Percentiles rank a stretch among this genome's conserved stretches.
Conservation (phyloP, 805 yeast genomes). For the Schwanniomyces yamadae region DNA sequence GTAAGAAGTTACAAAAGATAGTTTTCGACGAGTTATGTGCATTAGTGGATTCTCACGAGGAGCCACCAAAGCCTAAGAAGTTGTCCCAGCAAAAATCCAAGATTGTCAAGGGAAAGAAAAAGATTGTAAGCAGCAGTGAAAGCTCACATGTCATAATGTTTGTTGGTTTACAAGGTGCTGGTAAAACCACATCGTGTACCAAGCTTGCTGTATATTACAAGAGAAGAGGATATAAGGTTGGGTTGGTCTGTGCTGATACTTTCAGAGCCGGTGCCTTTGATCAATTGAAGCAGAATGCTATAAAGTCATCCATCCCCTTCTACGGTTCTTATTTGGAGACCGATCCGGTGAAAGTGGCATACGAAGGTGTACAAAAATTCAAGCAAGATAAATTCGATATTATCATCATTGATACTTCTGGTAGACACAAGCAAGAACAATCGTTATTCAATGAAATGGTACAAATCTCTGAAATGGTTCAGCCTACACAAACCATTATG, state of each 20-base stretch:
- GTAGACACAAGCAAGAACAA: slow-evolving; percentile 94
- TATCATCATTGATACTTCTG: slow-evolving; percentile 95
- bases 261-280: slow-evolving; percentile 99
- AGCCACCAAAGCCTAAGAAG: slow-evolving; percentile 80
- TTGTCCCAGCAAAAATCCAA: slow-evolving; percentile 33
- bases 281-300: slow-evolving; percentile 96
- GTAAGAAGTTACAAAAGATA: slow-evolving; percentile 84
- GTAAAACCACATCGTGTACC: slow-evolving; percentile 97
- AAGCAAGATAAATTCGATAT: slow-evolving; percentile 88
- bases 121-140: slow-evolving; percentile 15
- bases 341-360: slow-evolving; percentile 90
- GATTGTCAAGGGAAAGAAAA: slow-evolving; percentile 28
- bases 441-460: slow-evolving; percentile 92
- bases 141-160: slow-evolving; percentile 78
- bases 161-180: slow-evolving; percentile 98
- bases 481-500: slow-evolving; percentile 96
- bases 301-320: slow-evolving; percentile 89
- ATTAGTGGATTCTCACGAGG: slow-evolving; percentile 71
- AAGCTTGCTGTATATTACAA: slow-evolving; percentile 93
- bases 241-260: slow-evolving; percentile 97
- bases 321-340: slow-evolving; percentile 95
- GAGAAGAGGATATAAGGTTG: slow-evolving; percentile 90
- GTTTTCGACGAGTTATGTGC: slow-evolving; percentile 90
- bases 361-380: slow-evolving; percentile 88
- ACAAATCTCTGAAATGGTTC: slow-evolving; percentile 82